Conservation (phyloP, 371 early-diverging fungal genomes). For the Furculomyces boomerangus region DNA sequence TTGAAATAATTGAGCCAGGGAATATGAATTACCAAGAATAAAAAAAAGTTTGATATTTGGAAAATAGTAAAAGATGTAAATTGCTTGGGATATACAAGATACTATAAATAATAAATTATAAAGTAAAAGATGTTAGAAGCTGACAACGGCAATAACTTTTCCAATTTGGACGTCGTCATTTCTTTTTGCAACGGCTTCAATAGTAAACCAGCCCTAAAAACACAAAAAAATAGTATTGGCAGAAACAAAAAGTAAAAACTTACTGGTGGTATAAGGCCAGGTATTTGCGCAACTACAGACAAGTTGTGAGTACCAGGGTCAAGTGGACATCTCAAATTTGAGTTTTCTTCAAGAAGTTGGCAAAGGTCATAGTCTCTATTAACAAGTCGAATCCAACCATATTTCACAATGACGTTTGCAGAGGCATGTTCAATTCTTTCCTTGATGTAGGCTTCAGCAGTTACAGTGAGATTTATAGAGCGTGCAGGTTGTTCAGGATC, state of each 20-base stretch:
- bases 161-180: slow-evolving; percentile 1
- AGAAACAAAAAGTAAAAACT: not conserved
- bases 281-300: slow-evolving; percentile 15
- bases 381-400: slow-evolving; percentile 16
- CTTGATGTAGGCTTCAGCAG: slow-evolving; percentile 18
- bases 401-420: slow-evolving; percentile 19
- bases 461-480: slow-evolving; percentile 13
- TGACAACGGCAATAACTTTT: slow-evolving; percentile 1
- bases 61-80: too few species aligned
- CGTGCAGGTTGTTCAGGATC: slow-evolving; percentile 22
- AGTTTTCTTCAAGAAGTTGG: slow-evolving; percentile 8
- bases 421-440: slow-evolving; percentile 18
- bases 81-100: too few species aligned
- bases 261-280: slow-evolving; percentile 20
- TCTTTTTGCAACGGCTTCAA: slow-evolving; percentile 2
- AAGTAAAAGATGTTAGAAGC: not conserved
- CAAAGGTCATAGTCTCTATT: slow-evolving; percentile 22
- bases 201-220: slow-evolving; percentile 1
- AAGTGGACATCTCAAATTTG: not conserved
- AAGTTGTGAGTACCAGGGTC: slow-evolving; percentile 2
- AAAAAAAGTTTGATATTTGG: too few species aligned
- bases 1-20: too few species aligned
- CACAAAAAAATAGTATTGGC: not conserved
- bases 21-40: too few species aligned
- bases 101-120: not conserved